phyloP scores from a whole-genome alignment of 345 rosid species.

The Aurinia saxatilis region DNA sequence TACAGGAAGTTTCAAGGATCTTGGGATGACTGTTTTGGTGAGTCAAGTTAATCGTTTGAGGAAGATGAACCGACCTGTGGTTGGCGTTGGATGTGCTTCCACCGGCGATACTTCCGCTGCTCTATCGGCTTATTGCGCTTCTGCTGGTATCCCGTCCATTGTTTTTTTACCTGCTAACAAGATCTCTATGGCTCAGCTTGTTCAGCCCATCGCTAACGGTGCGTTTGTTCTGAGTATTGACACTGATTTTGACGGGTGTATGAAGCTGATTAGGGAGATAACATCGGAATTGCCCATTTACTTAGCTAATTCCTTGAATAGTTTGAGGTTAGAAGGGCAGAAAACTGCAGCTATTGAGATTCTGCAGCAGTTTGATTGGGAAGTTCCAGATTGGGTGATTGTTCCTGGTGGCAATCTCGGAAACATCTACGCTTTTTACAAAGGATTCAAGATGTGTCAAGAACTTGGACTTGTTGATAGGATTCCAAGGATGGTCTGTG shows the following conservation, averaged over 20 bases:
- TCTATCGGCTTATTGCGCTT: conserved; percentile 68
- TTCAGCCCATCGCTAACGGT: conserved; percentile 83
- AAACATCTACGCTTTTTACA: conserved; percentile 77
- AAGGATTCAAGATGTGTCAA: conserved; percentile 71
- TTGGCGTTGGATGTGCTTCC: conserved; percentile 86
- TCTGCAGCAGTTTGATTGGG: conserved; percentile 84
- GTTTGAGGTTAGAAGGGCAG: conserved; percentile 80
- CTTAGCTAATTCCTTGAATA: conserved; percentile 69
- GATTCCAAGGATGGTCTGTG: conserved; percentile 76
- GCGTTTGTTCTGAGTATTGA: conserved; percentile 78
- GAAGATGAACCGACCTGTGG: conserved; percentile 54
- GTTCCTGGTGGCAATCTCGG: conserved; percentile 86
- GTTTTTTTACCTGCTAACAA: conserved; percentile 74
- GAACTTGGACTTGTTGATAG: conserved; percentile 68
- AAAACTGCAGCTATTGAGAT: conserved; percentile 87
- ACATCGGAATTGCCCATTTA: conserved; percentile 77
- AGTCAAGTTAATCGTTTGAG: conserved; percentile 83
- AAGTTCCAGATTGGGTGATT: conserved; percentile 88
- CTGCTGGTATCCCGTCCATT: conserved; percentile 85
- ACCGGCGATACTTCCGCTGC: conserved; percentile 92
- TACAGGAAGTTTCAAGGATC: conserved; percentile 77
- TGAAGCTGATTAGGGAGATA: conserved; percentile 69
- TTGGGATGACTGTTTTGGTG: conserved; percentile 75
- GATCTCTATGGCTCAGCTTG: conserved; percentile 79
- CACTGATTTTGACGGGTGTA: conserved; percentile 84